These are phyloP conservation scores for Crithidia mellificae DNA, from an alignment of 208 protist species.

Conservation along the genomic window DNA sequence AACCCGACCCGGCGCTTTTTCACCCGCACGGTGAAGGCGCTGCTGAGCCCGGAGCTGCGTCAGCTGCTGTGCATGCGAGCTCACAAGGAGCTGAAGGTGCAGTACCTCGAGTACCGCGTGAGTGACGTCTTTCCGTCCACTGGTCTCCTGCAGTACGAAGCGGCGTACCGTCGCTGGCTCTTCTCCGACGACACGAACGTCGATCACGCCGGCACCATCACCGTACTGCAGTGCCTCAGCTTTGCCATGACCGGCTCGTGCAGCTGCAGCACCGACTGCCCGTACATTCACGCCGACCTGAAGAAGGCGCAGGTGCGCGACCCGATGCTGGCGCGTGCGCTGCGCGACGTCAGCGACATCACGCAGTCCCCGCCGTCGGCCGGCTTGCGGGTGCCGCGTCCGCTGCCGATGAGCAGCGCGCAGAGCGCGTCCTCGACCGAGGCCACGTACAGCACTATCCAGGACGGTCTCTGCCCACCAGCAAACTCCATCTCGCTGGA, in stretches of 20 bases:
- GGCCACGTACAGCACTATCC: slow-evolving; percentile 8
- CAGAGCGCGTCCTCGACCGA: slow-evolving; percentile 15
- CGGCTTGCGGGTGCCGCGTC: background rate
- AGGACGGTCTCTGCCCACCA: slow-evolving; percentile 8
- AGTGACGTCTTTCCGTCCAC: slow-evolving; percentile 41
- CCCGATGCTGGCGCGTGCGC: slow-evolving; percentile 36
- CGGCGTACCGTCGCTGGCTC: slow-evolving; percentile 51
- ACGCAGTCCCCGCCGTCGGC: slow-evolving; percentile 14
- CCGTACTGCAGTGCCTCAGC: slow-evolving; percentile 37
- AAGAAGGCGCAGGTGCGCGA: slow-evolving; percentile 50
- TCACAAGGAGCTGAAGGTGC: slow-evolving; percentile 54
- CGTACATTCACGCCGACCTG: slow-evolving; percentile 45
- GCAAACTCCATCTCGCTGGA: slow-evolving; percentile 12
- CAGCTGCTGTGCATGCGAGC: slow-evolving; percentile 46
- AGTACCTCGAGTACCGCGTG: slow-evolving; percentile 64
- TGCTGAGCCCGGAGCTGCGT: slow-evolving; percentile 43
- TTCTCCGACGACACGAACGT: slow-evolving; percentile 39
- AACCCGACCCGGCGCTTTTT: slow-evolving; percentile 49
- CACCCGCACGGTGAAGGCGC: slow-evolving; percentile 51
- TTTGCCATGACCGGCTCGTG: slow-evolving; percentile 47
- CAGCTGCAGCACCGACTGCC: slow-evolving; percentile 35
- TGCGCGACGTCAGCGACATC: slow-evolving; percentile 43
- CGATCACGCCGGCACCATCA: slow-evolving; percentile 30
- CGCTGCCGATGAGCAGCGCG: slow-evolving; percentile 14
- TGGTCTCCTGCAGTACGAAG: slow-evolving; percentile 50